Evolutionary conservation across 257 asterid species (phyloP).

Genomic region (Dorcoceras hygrometricum): DNA sequence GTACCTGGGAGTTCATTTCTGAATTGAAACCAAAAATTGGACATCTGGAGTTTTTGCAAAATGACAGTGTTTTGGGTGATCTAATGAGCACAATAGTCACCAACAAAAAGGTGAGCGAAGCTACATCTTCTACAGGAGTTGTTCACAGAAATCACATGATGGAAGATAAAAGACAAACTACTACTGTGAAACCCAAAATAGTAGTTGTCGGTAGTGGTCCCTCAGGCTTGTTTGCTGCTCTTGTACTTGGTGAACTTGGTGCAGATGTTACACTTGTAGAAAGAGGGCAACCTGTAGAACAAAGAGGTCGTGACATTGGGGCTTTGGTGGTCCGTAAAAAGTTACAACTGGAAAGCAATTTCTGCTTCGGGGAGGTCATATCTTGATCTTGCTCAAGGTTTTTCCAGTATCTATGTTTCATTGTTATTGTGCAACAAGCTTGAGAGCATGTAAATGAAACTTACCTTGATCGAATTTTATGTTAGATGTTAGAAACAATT

Average conservation of each 20-base stretch:
- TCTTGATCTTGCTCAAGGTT: slow-evolving; percentile 37
- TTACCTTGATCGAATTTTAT: background rate
- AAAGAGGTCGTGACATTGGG: slow-evolving; percentile 95
- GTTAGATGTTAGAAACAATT: background rate
- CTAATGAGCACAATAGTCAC: slow-evolving; percentile 43
- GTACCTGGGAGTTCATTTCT: slow-evolving; percentile 69
- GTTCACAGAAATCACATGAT: slow-evolving; percentile 19
- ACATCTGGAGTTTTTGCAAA: slow-evolving; percentile 51
- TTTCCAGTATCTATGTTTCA: slow-evolving; percentile 30
- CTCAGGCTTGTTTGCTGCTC: slow-evolving; percentile 91
- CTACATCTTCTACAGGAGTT: slow-evolving; percentile 31
- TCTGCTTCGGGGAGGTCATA: slow-evolving; percentile 98
- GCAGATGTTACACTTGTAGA: slow-evolving; percentile 85
- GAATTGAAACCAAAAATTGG: slow-evolving; percentile 76
- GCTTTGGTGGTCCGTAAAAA: slow-evolving; percentile 81
- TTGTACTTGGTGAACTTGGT: slow-evolving; percentile 95
- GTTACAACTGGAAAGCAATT: slow-evolving; percentile 86
- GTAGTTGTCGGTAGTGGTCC: slow-evolving; percentile 96
- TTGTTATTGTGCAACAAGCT: background rate
- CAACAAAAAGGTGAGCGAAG: slow-evolving; percentile 33
- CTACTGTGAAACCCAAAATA: slow-evolving; percentile 57
- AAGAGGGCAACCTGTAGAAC: slow-evolving; percentile 95
- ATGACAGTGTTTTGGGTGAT: slow-evolving; percentile 49
- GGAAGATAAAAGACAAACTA: slow-evolving; percentile 30
- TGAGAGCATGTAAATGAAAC: background rate